These are phyloP conservation scores for Diaporthe longicolla DNA, from an alignment of 2,329 filamentous ascomycete species.

Conservation along the genomic window DNA sequence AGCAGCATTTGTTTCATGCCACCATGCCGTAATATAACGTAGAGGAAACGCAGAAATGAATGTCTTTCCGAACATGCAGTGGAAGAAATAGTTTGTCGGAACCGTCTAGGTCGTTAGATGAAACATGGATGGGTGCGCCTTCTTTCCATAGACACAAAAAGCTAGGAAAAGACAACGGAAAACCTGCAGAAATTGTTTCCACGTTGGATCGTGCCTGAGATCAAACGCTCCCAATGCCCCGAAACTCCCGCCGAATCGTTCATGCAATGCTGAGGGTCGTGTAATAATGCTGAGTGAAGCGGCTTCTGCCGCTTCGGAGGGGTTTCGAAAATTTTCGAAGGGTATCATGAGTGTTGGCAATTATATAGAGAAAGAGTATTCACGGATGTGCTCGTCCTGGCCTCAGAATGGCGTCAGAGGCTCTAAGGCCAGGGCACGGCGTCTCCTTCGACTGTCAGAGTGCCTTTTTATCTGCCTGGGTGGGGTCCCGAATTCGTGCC, in stretches of 20 bases:
- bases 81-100: neutral
- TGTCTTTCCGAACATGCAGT: conserved; percentile 28
- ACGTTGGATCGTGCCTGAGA: conserved; percentile 22
- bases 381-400: neutral
- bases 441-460: conserved; percentile 42
- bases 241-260: conserved; percentile 37
- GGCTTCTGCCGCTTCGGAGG: neutral
- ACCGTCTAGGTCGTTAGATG: conserved; percentile 28
- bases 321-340: conserved; percentile 18
- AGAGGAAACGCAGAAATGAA: conserved; percentile 11
- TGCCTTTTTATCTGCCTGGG: conserved; percentile 38
- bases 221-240: conserved; percentile 41
- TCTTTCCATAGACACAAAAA: neutral
- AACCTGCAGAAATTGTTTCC: conserved; percentile 15
- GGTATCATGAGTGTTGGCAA: conserved; percentile 41
- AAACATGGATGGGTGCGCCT: conserved; percentile 1
- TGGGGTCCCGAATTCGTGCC: conserved; percentile 46
- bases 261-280: conserved; percentile 35
- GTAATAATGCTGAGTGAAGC: conserved; percentile 12
- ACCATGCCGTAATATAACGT: conserved; percentile 2
- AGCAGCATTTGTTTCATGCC: neutral
- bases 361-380: conserved; percentile 37
- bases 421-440: conserved; percentile 42
- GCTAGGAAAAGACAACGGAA: neutral
- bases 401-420: conserved; percentile 48